Base-by-base conservation (phyloP, 1,284 basidiomycete species). In the Rhodotorula sp. region DNA sequence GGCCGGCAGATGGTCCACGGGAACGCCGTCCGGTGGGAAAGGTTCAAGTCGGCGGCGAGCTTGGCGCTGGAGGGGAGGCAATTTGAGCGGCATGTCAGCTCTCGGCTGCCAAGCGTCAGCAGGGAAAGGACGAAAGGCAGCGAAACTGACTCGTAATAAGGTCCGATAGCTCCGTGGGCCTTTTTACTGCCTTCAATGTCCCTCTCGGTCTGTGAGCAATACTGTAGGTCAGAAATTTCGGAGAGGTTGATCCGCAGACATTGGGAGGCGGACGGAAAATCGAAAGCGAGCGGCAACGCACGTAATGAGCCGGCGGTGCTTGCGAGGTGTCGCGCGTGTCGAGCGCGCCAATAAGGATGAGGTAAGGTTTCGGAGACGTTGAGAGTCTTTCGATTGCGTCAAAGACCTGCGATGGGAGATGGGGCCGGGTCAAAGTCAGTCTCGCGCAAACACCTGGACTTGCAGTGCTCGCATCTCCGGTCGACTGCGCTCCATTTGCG, bases 1-100 rank as follows among this genome's bases (percentile, higher is more conserved):
- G 90, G 89, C 6, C 89, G 85, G 22, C 91, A 80, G 53, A 91
- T 88, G 12, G 86, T 87, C 86, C 86, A 91, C 57, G 87, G 84
- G 81, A 91, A 88, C 0, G 83, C 78, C 26, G 83, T 84, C 42
- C 88, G 84, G 57, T 81, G 78, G 30, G 83, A 83, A 12, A 91
- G 84, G 73, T 88, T 85, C 77, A 87, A 85, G 80, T 91, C 89
- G 7, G 89, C 88, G 70, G 87, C 84, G 78, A 87, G 86, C 77
- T 90, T 90, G 79, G 85, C 70, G 86, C 66, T 87, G 81, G 80
- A 18, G 17, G 44, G 51, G 51, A 42, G 14, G 48, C 10, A 22
- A 37, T 51, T 24, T 17, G 44, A 24, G 3, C 15, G 42, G 26
- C 30, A 6, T 18, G 29, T 42, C 20, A 53, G 6, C 37, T 42